A percentile compares a stretch with the other conserved stretches of the same genome.
phyloP scores from a whole-genome alignment of 768 basidiomycete species.

The Pleurotus djamor region DNA sequence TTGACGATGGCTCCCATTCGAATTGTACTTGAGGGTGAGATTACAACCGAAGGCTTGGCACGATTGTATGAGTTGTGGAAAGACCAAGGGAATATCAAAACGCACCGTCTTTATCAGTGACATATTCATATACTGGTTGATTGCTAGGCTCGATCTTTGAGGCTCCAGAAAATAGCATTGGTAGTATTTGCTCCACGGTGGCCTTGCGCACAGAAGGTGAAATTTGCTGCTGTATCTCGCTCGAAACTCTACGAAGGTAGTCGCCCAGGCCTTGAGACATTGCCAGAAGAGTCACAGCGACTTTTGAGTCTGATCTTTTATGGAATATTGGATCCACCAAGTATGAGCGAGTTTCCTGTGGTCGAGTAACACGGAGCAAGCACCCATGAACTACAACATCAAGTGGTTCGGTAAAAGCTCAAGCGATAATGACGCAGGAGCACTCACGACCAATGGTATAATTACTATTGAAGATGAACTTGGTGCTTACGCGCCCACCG shows the following conservation, averaged over 20 bases:
- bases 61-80: not conserved
- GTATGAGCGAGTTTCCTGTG: constrained; percentile 50
- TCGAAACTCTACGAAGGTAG: constrained; percentile 47
- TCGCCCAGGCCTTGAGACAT: constrained; percentile 60
- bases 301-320: constrained; percentile 65
- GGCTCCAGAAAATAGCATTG: constrained; percentile 43
- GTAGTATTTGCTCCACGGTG: constrained; percentile 42
- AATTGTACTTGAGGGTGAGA: constrained; percentile 32
- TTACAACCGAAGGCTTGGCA: constrained; percentile 53
- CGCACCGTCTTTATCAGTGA: constrained; percentile 50
- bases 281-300: constrained; percentile 63
- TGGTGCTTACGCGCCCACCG: constrained; percentile 41
- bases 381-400: constrained; percentile 52
- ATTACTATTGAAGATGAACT: constrained; percentile 41
- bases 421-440: not conserved
- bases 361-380: constrained; percentile 55
- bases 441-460: constrained; percentile 41
- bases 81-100: not conserved
- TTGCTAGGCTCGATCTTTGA: constrained; percentile 34
- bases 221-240: constrained; percentile 42
- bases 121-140: constrained; percentile 36
- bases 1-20: constrained; percentile 31
- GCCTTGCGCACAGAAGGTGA: constrained; percentile 41
- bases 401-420: not conserved
- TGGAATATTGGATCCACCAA: constrained; percentile 63